Evolutionary conservation across 192 early-diverging fungal species (phyloP), one percentile per base, ranked within the genome.

Genomic region (Mortierella claussenii): DNA sequence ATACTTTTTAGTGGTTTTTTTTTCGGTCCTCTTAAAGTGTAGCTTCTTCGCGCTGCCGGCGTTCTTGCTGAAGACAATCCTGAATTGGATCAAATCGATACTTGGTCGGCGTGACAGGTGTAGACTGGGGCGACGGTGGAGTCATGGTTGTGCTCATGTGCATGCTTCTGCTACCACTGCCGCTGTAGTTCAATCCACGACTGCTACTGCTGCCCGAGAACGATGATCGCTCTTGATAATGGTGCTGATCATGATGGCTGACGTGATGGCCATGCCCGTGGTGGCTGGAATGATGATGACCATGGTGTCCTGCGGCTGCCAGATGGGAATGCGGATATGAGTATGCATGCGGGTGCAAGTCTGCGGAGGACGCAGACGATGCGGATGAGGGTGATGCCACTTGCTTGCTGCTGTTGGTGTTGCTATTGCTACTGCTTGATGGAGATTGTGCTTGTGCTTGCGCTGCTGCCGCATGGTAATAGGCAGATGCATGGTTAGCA

Each of bases 21-120:
- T 15, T 26, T 40, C 18, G 17, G 23, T 44, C 15, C 9, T 18
- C 24, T 60, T 53, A 70, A 34, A 70, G 46, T 13, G 68, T 70
- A 1, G 68, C 68, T 20, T 70, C 68, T 37, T 70, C 68, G 12
- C 68, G 68, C 21, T 62, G 60, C 21, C 68, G 42, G 21, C 67
- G 57, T 27, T 69, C 56, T 42, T 69, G 67, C 43, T 62, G 68
- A 34, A 70, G 44, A 40, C 68, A 70, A 50, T 70, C 68, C 32
- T 70, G 68, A 30, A 69, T 69, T 5, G 67, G 67, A 32, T 69
- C 67, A 34, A 69, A 69, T 7, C 67, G 67, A 46, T 69, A 69
- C n/a, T 60, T 69, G 1, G 67, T 69, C 8, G 67, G 67, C n/a
- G 67, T 69, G 0, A 30, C 58, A 1, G 67, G 67, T 10, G 67